phyloP scores from a whole-genome alignment of 2,329 filamentous ascomycete genomes.

The Claviceps digitariae region DNA sequence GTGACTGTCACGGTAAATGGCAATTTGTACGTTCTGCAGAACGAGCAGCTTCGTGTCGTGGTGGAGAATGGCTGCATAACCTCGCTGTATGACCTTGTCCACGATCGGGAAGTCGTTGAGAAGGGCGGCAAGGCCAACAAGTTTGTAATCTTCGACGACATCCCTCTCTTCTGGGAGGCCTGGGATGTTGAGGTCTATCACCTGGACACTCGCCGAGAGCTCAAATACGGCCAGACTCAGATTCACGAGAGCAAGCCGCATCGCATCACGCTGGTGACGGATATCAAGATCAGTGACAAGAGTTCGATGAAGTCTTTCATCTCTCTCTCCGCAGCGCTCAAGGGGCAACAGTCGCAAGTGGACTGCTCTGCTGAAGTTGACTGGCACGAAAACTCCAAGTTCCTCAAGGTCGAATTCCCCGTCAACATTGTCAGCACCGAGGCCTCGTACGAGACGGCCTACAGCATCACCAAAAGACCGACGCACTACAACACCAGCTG shows the following conservation, averaged over 20 bases:
- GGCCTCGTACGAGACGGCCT: constrained; percentile 91
- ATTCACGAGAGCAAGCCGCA: constrained; percentile 61
- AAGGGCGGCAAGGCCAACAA: constrained; percentile 70
- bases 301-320: constrained; percentile 82
- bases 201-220: constrained; percentile 68
- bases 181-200: constrained; percentile 99
- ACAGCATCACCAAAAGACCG: constrained; percentile 73
- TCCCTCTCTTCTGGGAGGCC: constrained; percentile 92
- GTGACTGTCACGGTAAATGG: constrained; percentile 38
- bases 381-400: constrained; percentile 95
- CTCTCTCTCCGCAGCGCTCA: constrained; percentile 56
- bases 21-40: constrained; percentile 63
- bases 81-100: constrained; percentile 64
- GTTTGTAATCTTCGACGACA: constrained; percentile 91
- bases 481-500: constrained; percentile 97
- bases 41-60: constrained; percentile 60
- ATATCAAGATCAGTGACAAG: constrained; percentile 74
- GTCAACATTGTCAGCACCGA: constrained; percentile 84
- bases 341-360: constrained; percentile 48
- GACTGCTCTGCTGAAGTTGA: constrained; percentile 80
- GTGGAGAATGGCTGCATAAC: constrained; percentile 67
- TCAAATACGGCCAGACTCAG: constrained; percentile 52
- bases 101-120: constrained; percentile 65
- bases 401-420: constrained; percentile 97
- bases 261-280: constrained; percentile 67